Evolutionary conservation across 495 filamentous ascomycete species (phyloP), one percentile per base, ranked within the genome.

Genomic region (Tuber brumale): DNA sequence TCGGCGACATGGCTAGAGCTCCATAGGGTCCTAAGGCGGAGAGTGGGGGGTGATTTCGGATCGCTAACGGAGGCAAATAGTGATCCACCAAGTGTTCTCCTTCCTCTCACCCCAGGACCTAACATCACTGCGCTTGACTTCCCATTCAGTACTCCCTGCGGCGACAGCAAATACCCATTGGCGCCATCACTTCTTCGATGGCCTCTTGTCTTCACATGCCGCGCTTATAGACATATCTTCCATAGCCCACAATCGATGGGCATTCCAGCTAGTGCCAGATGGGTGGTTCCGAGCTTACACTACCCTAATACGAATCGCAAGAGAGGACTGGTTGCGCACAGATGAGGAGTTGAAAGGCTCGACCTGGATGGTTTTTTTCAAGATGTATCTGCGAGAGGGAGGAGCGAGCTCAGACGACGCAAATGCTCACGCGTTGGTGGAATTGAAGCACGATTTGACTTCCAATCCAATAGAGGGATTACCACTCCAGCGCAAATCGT

Each of bases 201-300:
- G 45, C 12, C 57, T 83, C 23, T 73, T 79, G 42, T 70, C 75
- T 21, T n/a, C 31, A 0, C 72, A 73, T 70, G 46, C 48, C 1
- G 79, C 78, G 0, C 71, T 83, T 1, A 23, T 66, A 37, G 81
- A 83, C 44, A 61, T 82, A 45, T 66, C 76, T 9, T 61, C 71
- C 0, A 70, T 83, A 41, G 76, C 81, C 0, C 7, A 61, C 12
- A 7, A 27, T 27, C 27, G 21, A 27, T 83, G 81, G 81, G 78
- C 81, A 8, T 83, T 83, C 74, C 71, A 72, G 10, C 69, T 79
- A 16, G 76, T 66, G n/a, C 76, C 74, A 10, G 75, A 83, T 43
- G 81, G 81, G 19, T 82, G 81, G 80, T 82, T 82, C 77, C 77
- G 76, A 14, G 81, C 81, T 3, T 83, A 83, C 46, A 73, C 66